Conservation (phyloP, 495 filamentous ascomycete species). For the Platismatia glauca region DNA sequence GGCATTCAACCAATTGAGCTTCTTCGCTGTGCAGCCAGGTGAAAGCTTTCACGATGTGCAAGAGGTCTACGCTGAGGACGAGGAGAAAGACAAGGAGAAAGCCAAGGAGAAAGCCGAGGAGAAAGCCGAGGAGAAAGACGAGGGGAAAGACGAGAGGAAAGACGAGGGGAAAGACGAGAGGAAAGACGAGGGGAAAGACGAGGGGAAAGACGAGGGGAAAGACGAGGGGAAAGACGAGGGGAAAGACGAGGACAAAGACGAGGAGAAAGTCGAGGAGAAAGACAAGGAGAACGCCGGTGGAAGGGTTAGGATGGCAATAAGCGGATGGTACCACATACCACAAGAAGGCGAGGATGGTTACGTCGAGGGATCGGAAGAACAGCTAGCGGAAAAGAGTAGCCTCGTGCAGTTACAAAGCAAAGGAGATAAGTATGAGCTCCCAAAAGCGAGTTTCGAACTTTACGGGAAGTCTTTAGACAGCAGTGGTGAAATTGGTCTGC, state of each 20-base stretch:
- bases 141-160: constrained; percentile 38
- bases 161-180: constrained; percentile 44
- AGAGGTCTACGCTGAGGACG: constrained; percentile 73
- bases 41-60: constrained; percentile 98
- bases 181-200: constrained; percentile 43
- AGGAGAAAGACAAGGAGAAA: constrained; percentile 41
- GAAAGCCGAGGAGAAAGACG: no score
- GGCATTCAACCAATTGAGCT: constrained; percentile 92
- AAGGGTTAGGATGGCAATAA: constrained; percentile 91
- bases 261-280: constrained; percentile 41
- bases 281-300: constrained; percentile 46
- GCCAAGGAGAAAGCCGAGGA: constrained; percentile 47
- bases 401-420: constrained; percentile 86
- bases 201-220: constrained; percentile 46
- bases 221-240: constrained; percentile 49
- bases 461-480: constrained; percentile 35
- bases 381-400: constrained; percentile 77
- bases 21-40: constrained; percentile 96
- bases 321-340: constrained; percentile 99
- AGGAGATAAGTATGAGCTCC: constrained; percentile 76
- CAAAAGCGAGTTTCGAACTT: constrained; percentile 50
- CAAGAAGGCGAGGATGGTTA: constrained; percentile 94
- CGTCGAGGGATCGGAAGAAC: constrained; percentile 78
- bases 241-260: constrained; percentile 37
- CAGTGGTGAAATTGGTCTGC: constrained; percentile 32